Evolutionary conservation across 140 eudicot genomes (phyloP).

Genomic region (Stevia rebaudiana): DNA sequence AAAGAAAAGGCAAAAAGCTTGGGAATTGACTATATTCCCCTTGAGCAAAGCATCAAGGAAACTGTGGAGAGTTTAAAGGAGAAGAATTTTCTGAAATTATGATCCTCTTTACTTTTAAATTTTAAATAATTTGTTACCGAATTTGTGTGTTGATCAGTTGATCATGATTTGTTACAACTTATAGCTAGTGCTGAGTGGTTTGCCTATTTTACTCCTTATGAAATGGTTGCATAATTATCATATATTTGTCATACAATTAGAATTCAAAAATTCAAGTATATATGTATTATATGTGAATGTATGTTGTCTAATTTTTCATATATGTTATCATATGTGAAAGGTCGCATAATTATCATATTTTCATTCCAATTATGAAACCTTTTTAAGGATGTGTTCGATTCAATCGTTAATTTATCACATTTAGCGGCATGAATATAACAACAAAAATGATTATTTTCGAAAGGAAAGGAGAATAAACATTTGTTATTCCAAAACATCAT

Average conservation of each 20-base stretch:
- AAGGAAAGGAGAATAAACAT: too few relatives aligned
- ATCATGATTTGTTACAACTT: neutral
- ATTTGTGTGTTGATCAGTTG: neutral
- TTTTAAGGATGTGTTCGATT: too few relatives aligned
- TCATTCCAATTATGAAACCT: too few relatives aligned
- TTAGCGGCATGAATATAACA: too few relatives aligned
- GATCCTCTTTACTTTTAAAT: neutral
- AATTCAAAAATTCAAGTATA: neutral
- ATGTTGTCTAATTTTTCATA: too few relatives aligned
- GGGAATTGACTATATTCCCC: slow-evolving; percentile 38
- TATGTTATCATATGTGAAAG: too few relatives aligned
- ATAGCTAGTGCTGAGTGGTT: neutral
- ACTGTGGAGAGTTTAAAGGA: slow-evolving; percentile 48
- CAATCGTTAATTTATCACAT: too few relatives aligned
- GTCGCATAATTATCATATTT: too few relatives aligned
- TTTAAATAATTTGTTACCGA: neutral
- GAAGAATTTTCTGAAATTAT: slow-evolving; percentile 20
- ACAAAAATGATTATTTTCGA: too few relatives aligned
- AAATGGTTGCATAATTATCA: neutral
- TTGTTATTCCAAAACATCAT: too few relatives aligned
- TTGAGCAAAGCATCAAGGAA: slow-evolving; percentile 39
- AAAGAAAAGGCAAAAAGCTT: slow-evolving; percentile 38
- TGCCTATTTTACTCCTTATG: neutral
- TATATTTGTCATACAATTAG: neutral
- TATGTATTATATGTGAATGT: too few relatives aligned